A percentile compares a stretch with the other conserved stretches of the same genome.
Conservation (phyloP, 345 rosid genomes). For the Atalantia buxifolia region DNA sequence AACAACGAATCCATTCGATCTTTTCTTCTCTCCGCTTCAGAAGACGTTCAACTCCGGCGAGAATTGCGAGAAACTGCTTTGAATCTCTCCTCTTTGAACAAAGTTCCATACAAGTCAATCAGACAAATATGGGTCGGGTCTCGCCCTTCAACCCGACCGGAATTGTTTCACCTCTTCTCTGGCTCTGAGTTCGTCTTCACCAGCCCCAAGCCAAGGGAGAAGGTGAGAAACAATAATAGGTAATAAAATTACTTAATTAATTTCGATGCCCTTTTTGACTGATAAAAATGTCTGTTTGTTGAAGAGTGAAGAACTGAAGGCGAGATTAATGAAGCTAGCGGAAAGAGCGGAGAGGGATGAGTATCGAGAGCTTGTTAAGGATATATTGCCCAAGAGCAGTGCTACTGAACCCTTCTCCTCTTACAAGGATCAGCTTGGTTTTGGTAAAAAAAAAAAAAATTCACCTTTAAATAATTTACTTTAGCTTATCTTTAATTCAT, state of each 20-base stretch:
- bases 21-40: slow-evolving; percentile 49
- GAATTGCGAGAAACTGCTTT: slow-evolving; percentile 55
- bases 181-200: slow-evolving; percentile 55
- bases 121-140: slow-evolving; percentile 59
- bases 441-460: slow-evolving; percentile 50
- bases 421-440: slow-evolving; percentile 95
- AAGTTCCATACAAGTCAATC: slow-evolving; percentile 52
- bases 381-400: slow-evolving; percentile 61
- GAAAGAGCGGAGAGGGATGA: slow-evolving; percentile 81
- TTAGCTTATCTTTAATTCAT: neutral
- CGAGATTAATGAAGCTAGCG: slow-evolving; percentile 61
- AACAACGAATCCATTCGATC: slow-evolving; percentile 36
- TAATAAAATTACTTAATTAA: no score
- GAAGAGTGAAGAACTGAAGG: slow-evolving; percentile 74
- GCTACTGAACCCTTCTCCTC: slow-evolving; percentile 81
- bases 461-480: neutral
- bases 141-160: slow-evolving; percentile 45
- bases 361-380: slow-evolving; percentile 83
- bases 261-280: no score
- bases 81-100: slow-evolving; percentile 37
- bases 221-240: slow-evolving; percentile 34
- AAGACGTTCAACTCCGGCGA: slow-evolving; percentile 43
- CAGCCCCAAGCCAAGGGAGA: slow-evolving; percentile 75
- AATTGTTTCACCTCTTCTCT: slow-evolving; percentile 42
- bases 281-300: neutral